phyloP scores from a whole-genome alignment of 805 yeast species.

The Wickerhamiella bombiphila region DNA sequence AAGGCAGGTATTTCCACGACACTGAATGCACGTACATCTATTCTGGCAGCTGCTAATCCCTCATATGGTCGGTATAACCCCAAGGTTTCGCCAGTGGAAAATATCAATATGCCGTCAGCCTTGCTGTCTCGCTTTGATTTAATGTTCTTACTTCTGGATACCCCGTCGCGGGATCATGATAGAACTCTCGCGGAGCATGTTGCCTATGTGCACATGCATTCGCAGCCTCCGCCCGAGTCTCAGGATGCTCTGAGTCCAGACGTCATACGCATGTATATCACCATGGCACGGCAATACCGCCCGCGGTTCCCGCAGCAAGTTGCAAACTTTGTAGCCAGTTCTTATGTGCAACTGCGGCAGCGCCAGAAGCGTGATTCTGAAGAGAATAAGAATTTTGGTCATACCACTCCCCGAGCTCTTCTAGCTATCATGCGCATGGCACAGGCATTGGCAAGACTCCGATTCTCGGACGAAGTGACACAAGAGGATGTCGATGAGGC shows the following conservation, averaged over 20 bases:
- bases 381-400: constrained; percentile 54
- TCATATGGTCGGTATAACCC: constrained; percentile 90
- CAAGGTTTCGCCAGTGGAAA: constrained; percentile 77
- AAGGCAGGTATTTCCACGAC: constrained; percentile 97
- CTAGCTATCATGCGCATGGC: constrained; percentile 83
- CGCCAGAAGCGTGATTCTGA: constrained; percentile 65
- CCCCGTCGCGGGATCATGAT: constrained; percentile 66
- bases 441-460: constrained; percentile 82
- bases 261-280: constrained; percentile 74
- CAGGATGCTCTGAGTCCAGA: constrained; percentile 64
- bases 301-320: constrained; percentile 77
- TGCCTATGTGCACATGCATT: constrained; percentile 89
- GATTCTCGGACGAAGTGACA: constrained; percentile 60
- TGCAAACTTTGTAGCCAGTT: constrained; percentile 71
- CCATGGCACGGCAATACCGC: constrained; percentile 68
- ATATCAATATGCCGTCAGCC: constrained; percentile 94
- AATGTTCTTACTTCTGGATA: constrained; percentile 71
- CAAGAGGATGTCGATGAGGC: constrained; percentile 91
- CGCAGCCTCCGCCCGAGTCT: constrained; percentile 53
- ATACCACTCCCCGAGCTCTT: constrained; percentile 89
- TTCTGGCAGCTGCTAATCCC: constrained; percentile 98
- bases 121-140: constrained; percentile 87
- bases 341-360: constrained; percentile 84
- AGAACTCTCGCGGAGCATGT: constrained; percentile 85
- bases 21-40: constrained; percentile 86